Evolutionary conservation across 2,329 filamentous ascomycete species (phyloP).

Genomic region (Stagonosporopsis tanaceti): DNA sequence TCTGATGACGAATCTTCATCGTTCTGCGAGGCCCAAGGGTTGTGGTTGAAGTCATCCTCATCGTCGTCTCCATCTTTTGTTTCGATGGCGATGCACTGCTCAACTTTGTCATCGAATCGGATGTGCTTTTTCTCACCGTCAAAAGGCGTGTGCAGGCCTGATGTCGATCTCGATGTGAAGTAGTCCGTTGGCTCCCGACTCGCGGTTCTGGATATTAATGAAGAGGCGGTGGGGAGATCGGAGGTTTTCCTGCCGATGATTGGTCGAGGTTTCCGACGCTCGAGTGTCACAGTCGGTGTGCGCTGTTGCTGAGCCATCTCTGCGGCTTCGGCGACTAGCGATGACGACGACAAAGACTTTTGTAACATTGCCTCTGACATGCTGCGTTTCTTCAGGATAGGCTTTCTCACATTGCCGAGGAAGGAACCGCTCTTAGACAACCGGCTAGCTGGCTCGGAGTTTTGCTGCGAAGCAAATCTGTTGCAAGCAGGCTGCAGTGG

Average conservation of each 20-base stretch:
- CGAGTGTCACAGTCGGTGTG: constrained; percentile 58
- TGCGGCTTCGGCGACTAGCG: constrained; percentile 86
- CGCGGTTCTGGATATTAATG: constrained; percentile 67
- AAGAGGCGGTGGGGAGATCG: constrained; percentile 70
- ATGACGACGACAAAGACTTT: constrained; percentile 85
- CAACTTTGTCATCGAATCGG: constrained; percentile 94
- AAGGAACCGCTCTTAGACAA: constrained; percentile 72
- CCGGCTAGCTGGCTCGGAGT: constrained; percentile 61
- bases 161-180: constrained; percentile 73
- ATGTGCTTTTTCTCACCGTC: constrained; percentile 79
- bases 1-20: constrained; percentile 68
- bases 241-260: constrained; percentile 69
- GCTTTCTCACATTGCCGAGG: constrained; percentile 73
- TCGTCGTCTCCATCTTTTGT: constrained; percentile 81
- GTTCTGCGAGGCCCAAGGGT: constrained; percentile 49
- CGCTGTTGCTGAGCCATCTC: constrained; percentile 88
- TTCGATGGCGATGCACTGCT: constrained; percentile 94
- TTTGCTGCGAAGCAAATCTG: constrained; percentile 58
- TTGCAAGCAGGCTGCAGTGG: constrained; percentile 79
- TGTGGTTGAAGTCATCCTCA: constrained; percentile 54
- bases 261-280: constrained; percentile 60
- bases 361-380: constrained; percentile 97
- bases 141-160: constrained; percentile 72
- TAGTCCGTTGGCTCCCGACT: constrained; percentile 71
- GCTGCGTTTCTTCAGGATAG: constrained; percentile 94